Percentiles rank a stretch among this genome's conserved stretches.
These are phyloP conservation scores for Colletotrichum lupini DNA, from an alignment of 2,329 filamentous ascomycete species.

Conservation along the genomic window DNA sequence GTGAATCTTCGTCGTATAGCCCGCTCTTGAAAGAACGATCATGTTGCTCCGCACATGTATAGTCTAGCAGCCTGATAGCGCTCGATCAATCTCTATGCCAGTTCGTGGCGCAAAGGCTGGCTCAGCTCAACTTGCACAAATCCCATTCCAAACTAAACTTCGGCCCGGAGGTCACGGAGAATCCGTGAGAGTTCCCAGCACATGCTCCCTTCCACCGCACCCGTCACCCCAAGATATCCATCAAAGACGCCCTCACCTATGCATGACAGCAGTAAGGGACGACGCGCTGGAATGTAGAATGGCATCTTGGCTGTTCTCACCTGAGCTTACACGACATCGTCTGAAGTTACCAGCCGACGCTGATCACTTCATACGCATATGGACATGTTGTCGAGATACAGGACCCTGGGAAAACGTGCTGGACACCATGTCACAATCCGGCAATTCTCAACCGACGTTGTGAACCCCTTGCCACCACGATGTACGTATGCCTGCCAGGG, in stretches of 20 bases:
- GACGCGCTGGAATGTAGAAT: constrained; percentile 25
- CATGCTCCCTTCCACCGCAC: constrained; percentile 7
- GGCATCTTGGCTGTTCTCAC: not conserved
- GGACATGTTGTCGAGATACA: constrained; percentile 5
- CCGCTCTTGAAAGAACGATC: constrained; percentile 1
- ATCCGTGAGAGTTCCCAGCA: not conserved
- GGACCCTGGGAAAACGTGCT: not conserved
- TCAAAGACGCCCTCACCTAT: constrained; percentile 5
- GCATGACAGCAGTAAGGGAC: constrained; percentile 26
- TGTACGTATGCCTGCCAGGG: not conserved
- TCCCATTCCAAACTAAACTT: constrained; percentile 3
- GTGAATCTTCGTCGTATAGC: constrained; percentile 9
- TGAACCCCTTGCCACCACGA: not conserved
- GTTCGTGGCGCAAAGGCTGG: not conserved
- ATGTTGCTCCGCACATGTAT: not conserved
- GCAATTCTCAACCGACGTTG: not conserved
- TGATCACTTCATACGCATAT: not conserved
- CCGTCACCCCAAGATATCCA: not conserved
- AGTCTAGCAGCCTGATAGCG: not conserved
- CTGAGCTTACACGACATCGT: constrained; percentile 6
- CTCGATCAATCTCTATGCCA: not conserved
- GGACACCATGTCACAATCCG: not conserved
- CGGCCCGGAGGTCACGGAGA: not conserved
- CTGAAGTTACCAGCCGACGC: not conserved
- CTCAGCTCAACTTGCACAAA: not conserved